A percentile compares a stretch with the other conserved stretches of the same genome.
phyloP scores from a whole-genome alignment of 805 yeast genomes.

The Metschnikowia bowlesiae region DNA sequence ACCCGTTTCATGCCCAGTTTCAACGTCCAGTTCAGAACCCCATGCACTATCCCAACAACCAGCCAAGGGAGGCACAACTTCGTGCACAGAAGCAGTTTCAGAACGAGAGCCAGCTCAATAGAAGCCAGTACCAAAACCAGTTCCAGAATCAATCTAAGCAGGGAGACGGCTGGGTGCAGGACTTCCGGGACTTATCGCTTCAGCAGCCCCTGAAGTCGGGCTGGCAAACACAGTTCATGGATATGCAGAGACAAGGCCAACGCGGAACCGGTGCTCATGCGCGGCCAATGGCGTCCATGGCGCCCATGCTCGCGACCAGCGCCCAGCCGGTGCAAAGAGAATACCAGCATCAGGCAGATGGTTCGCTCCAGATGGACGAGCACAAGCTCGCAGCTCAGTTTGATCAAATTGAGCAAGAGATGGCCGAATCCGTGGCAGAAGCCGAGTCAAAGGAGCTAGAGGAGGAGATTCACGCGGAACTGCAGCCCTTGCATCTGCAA shows the following conservation, averaged over 20 bases:
- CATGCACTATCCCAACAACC: no score
- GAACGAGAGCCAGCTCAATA: slow-evolving; percentile 8
- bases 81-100: neutral
- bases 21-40: neutral
- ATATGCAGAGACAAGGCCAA: slow-evolving; percentile 8
- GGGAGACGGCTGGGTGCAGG: slow-evolving; percentile 14
- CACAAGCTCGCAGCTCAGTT: slow-evolving; percentile 29
- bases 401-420: slow-evolving; percentile 30
- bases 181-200: slow-evolving; percentile 13
- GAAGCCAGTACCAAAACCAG: slow-evolving; percentile 20
- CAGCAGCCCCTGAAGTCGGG: slow-evolving; percentile 11
- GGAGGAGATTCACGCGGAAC: no score
- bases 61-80: slow-evolving; percentile 2
- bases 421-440: slow-evolving; percentile 12
- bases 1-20: slow-evolving; percentile 7
- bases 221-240: slow-evolving; percentile 27
- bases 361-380: slow-evolving; percentile 18
- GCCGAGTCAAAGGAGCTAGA: no score
- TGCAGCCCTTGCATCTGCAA: neutral
- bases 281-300: neutral
- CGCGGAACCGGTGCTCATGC: neutral
- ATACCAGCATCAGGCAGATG: slow-evolving; percentile 6
- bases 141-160: slow-evolving; percentile 4
- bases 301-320: neutral
- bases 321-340: neutral